Percentiles rank a stretch among this genome's conserved stretches.
phyloP scores from a whole-genome alignment of 164 flowering plant genomes.

The Vitis rupestris region DNA sequence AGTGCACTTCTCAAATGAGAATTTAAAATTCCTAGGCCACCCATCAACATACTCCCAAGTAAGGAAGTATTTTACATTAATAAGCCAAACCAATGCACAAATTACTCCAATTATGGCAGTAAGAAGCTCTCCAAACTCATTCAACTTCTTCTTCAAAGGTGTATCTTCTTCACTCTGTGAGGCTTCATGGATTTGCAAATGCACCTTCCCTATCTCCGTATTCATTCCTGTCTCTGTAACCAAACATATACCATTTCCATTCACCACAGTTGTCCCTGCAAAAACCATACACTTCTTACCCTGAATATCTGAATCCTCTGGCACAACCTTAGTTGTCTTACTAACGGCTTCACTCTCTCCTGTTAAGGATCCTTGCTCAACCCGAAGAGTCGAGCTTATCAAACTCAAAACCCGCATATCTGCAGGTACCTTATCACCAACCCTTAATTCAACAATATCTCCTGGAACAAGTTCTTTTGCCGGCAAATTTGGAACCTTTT shows the following conservation, averaged over 20 bases:
- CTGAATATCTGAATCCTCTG: slow-evolving; percentile 48
- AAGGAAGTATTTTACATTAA: slow-evolving; percentile 55
- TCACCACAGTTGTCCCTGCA: slow-evolving; percentile 61
- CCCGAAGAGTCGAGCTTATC: slow-evolving; percentile 50
- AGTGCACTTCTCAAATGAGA: slow-evolving; percentile 62
- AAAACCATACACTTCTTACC: slow-evolving; percentile 58
- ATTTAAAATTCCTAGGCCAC: slow-evolving; percentile 54
- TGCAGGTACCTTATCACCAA: slow-evolving; percentile 59
- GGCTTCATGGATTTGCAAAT: slow-evolving; percentile 52
- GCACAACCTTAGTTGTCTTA: slow-evolving; percentile 37
- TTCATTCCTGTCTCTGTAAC: slow-evolving; percentile 46
- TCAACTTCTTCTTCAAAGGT: slow-evolving; percentile 58
- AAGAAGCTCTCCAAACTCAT: slow-evolving; percentile 55
- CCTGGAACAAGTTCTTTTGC: slow-evolving; percentile 58
- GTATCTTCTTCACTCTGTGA: slow-evolving; percentile 48
- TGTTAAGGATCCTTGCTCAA: slow-evolving; percentile 60
- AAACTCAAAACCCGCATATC: slow-evolving; percentile 50
- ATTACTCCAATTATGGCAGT: slow-evolving; percentile 48
- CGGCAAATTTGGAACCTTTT: slow-evolving; percentile 29
- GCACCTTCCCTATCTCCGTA: slow-evolving; percentile 54
- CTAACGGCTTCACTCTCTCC: slow-evolving; percentile 63
- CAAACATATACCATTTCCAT: slow-evolving; percentile 45
- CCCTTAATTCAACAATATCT: slow-evolving; percentile 48
- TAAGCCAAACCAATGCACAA: slow-evolving; percentile 59
- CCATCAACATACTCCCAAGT: slow-evolving; percentile 59